A percentile compares a stretch with the other conserved stretches of the same genome.
Conservation (phyloP, 2,329 filamentous ascomycete species). For the Penicillium crustosum region DNA sequence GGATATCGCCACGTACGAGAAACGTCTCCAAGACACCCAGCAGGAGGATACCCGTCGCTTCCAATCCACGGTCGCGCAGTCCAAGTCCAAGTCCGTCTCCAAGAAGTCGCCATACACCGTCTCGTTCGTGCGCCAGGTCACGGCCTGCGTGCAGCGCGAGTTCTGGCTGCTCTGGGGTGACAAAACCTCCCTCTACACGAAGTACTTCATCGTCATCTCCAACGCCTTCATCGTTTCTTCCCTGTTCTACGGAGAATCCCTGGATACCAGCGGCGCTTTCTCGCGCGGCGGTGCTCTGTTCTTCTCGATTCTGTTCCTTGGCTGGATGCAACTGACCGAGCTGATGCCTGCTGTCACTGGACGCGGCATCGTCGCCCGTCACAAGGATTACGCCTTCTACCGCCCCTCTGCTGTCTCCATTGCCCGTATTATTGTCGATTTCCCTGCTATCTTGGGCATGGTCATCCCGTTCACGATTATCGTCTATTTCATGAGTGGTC, state of each 20-base stretch:
- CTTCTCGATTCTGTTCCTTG: slow-evolving; percentile 66
- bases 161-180: slow-evolving; percentile 78
- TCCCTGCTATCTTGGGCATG: slow-evolving; percentile 60
- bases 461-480: slow-evolving; percentile 61
- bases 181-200: slow-evolving; percentile 71
- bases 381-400: slow-evolving; percentile 68
- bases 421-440: slow-evolving; percentile 62
- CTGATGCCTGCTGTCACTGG: slow-evolving; percentile 75
- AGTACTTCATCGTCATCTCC: slow-evolving; percentile 74
- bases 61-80: slow-evolving; percentile 62
- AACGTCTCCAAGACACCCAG: slow-evolving; percentile 56
- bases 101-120: slow-evolving; percentile 76
- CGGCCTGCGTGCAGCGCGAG: slow-evolving; percentile 63
- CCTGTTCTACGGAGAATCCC: slow-evolving; percentile 69
- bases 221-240: slow-evolving; percentile 75
- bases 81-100: slow-evolving; percentile 63
- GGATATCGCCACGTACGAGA: slow-evolving; percentile 64
- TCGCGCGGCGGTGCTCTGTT: slow-evolving; percentile 63
- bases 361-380: slow-evolving; percentile 66
- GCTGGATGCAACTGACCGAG: slow-evolving; percentile 73
- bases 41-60: slow-evolving; percentile 65
- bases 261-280: slow-evolving; percentile 63
- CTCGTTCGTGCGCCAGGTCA: slow-evolving; percentile 69
- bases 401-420: slow-evolving; percentile 64
- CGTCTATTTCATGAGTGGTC: slow-evolving; percentile 64